Evolutionary conservation across 192 early-diverging fungal genomes (phyloP).

Genomic region (Gaertneriomyces semiglobifer): DNA sequence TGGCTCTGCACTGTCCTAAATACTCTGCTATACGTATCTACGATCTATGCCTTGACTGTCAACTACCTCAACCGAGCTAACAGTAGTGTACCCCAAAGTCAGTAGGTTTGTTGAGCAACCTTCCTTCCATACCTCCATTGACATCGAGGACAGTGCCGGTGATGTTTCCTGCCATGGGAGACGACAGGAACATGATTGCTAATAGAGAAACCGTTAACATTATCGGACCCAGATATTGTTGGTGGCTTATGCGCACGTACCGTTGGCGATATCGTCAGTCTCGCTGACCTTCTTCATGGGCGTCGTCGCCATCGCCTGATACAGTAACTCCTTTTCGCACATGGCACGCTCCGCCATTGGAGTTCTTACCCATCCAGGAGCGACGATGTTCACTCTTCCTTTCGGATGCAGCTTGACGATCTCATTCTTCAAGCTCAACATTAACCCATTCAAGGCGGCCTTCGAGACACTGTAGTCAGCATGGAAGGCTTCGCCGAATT

Average conservation of each 20-base stretch:
- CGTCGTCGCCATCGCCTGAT: slow-evolving; percentile 52
- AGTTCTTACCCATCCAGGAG: slow-evolving; percentile 59
- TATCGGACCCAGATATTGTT: neutral
- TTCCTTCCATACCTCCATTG: slow-evolving; percentile 58
- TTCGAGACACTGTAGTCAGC: slow-evolving; percentile 51
- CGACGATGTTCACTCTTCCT: slow-evolving; percentile 52
- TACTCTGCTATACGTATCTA: no score
- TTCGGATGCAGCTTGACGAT: slow-evolving; percentile 52
- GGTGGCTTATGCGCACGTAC: neutral
- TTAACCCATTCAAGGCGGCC: slow-evolving; percentile 49
- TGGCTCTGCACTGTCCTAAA: no score
- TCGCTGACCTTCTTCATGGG: slow-evolving; percentile 58
- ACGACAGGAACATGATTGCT: slow-evolving; percentile 51
- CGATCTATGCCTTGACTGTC: no score
- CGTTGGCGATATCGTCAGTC: slow-evolving; percentile 48
- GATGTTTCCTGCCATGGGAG: slow-evolving; percentile 49
- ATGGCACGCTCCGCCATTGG: slow-evolving; percentile 56
- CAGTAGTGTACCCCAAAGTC: slow-evolving; percentile 24
- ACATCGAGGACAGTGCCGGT: slow-evolving; percentile 55
- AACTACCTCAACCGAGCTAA: no score
- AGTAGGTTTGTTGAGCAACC: slow-evolving; percentile 34
- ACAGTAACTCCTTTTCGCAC: slow-evolving; percentile 40
- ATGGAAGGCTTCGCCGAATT: slow-evolving; percentile 56
- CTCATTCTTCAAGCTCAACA: slow-evolving; percentile 52
- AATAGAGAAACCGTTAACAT: neutral